Base-by-base conservation (phyloP, 441 rosid species). In the Dalechampia spathulata region DNA sequence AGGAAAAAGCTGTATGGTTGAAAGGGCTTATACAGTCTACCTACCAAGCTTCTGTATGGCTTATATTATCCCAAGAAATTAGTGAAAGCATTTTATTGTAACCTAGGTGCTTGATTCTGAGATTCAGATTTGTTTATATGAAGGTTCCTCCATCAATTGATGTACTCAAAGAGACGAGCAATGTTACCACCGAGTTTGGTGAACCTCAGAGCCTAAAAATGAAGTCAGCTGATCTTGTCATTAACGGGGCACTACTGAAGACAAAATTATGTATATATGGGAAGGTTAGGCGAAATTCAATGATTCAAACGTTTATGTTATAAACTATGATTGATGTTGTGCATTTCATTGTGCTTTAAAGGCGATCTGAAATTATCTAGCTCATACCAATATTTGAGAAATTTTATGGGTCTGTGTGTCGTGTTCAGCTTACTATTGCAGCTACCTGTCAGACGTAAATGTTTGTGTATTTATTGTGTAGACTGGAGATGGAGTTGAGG, bases 31-130 rank as follows among this genome's bases (percentile, higher is more conserved):
- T 82, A 55, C 94, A 74, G 75, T 89, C 98, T 66, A 94, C 90
- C 51, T 90, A 90, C 76, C 91, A 78, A 79, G 96, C 99, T 76
- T 94, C 99, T 63, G 99, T 94, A 90, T 52, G 67, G 57, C 48
- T 48, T n/a, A 68, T 54, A 37, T 15, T 54, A 21, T 57, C 17
- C 46, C 28, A 58, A 25, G 36, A 45, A 62, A 10, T 62, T 40
- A 20, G 16, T 44, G 12, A 51, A 28, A 37, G 0, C 20, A 32
- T 54, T 58, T 52, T 11, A 46, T 62, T 14, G n/a, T 16, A 38
- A 36, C 57, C 15, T 58, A 12, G 42, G 47, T 72, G 60, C 61
- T 62, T 41, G 39, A 66, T 55, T 22, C 60, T 72, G 64, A 53
- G 39, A 40, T 55, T 66, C 43, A 36, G 65, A 37, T 34, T 40